Percentiles rank a stretch among this genome's conserved stretches.
phyloP scores from a whole-genome alignment of 169 alveolate species.

The Eimeria acervulina region DNA sequence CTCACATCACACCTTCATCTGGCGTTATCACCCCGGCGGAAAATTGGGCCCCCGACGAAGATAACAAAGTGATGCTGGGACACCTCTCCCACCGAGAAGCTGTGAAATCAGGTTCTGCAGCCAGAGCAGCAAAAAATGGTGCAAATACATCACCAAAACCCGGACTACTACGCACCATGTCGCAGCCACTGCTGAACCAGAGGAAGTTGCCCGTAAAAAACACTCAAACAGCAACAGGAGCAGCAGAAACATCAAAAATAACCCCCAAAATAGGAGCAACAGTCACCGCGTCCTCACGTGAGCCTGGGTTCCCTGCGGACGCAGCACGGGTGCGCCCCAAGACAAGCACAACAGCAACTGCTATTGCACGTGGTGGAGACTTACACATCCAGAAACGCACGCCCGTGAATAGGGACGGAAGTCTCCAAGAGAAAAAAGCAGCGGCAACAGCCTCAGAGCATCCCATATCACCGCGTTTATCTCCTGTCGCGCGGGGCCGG shows the following conservation, averaged over 20 bases:
- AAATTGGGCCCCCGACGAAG: background rate
- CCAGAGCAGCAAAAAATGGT: background rate
- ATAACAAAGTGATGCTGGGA: background rate
- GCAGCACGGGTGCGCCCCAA: conserved; percentile 8
- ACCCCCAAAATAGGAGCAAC: background rate
- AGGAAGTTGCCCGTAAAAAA: background rate
- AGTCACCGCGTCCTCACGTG: background rate
- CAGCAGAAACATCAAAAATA: background rate
- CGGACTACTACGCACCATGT: background rate
- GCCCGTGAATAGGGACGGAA: conserved; percentile 1
- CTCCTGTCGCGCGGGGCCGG: background rate
- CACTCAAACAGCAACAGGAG: background rate
- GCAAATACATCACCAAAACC: conserved; percentile 17
- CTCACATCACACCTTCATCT: background rate
- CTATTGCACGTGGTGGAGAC: background rate
- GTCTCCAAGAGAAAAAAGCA: background rate
- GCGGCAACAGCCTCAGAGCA: background rate
- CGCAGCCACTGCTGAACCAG: conserved; percentile 44
- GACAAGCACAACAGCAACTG: conserved; percentile 12
- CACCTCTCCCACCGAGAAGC: background rate
- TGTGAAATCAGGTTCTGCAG: conserved; percentile 6
- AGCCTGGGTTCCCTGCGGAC: conserved; percentile 15
- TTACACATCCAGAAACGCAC: background rate
- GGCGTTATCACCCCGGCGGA: conserved; percentile 9
- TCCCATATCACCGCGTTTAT: background rate